Conservation (phyloP, 768 basidiomycete species). For the Podaxis mareebaensis region DNA sequence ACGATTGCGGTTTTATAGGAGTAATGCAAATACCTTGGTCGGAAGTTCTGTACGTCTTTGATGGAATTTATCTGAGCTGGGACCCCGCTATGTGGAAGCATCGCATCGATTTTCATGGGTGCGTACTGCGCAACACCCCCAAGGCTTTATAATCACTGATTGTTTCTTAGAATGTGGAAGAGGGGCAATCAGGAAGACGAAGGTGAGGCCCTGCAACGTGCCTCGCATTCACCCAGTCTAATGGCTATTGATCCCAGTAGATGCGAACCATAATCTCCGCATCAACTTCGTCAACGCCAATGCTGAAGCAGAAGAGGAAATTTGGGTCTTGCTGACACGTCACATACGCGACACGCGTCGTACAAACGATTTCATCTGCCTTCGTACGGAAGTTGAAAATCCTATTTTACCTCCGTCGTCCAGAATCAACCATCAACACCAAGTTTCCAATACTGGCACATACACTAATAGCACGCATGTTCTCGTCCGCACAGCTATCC, state of each 20-base stretch:
- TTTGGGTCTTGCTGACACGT: constrained; percentile 83
- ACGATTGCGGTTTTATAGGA: constrained; percentile 30
- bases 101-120: constrained; percentile 68
- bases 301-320: constrained; percentile 23
- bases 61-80: constrained; percentile 88
- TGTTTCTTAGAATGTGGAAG: constrained; percentile 47
- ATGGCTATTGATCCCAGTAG: constrained; percentile 30
- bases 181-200: constrained; percentile 33
- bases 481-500: constrained; percentile 42
- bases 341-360: constrained; percentile 66
- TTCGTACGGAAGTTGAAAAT: constrained; percentile 55
- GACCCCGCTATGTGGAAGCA: constrained; percentile 62
- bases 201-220: neutral
- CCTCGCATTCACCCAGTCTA: constrained; percentile 38
- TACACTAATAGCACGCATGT: constrained; percentile 57
- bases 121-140: constrained; percentile 17
- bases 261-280: constrained; percentile 13
- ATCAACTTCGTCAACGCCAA: constrained; percentile 12
- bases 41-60: constrained; percentile 70
- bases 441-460: constrained; percentile 34
- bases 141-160: neutral
- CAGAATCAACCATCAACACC: constrained; percentile 4
- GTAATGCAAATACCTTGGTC: constrained; percentile 73
- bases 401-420: constrained; percentile 20
- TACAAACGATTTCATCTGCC: constrained; percentile 66